Evolutionary conservation across 2,329 filamentous ascomycete species (phyloP).

Genomic region (Bipolaris gigantea): DNA sequence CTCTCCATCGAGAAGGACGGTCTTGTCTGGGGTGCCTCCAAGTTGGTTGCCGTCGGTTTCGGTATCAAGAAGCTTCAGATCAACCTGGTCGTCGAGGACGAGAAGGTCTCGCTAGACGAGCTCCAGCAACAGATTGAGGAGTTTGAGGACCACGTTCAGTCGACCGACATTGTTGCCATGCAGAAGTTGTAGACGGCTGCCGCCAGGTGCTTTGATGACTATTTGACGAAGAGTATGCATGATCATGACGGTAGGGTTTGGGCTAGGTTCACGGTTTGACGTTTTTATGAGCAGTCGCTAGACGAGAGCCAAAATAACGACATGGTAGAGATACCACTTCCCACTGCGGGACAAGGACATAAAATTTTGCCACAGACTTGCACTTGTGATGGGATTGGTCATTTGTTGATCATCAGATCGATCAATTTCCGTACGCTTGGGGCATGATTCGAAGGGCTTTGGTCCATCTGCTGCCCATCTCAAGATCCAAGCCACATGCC

Average conservation of each 20-base stretch:
- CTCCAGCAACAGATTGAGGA: conserved; percentile 84
- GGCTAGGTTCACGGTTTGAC: conserved; percentile 31
- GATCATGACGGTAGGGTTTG: conserved; percentile 29
- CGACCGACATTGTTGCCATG: conserved; percentile 76
- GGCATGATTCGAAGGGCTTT: not conserved
- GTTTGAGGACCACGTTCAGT: conserved; percentile 95
- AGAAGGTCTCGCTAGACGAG: conserved; percentile 86
- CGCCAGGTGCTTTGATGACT: conserved; percentile 10
- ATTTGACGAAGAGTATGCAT: conserved; percentile 20
- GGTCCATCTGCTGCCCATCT: not conserved
- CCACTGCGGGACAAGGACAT: conserved; percentile 19
- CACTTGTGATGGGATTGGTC: conserved; percentile 3
- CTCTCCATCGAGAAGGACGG: conserved; percentile 87
- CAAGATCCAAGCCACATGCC: not conserved
- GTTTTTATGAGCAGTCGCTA: conserved; percentile 39
- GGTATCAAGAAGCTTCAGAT: conserved; percentile 99
- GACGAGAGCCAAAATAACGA: conserved; percentile 31
- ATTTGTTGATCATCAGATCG: not conserved
- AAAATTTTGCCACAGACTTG: conserved; percentile 7
- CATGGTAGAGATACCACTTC: conserved; percentile 27
- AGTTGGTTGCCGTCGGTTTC: conserved; percentile 88
- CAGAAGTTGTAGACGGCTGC: conserved; percentile 45
- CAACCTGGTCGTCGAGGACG: conserved; percentile 95
- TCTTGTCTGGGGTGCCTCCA: conserved; percentile 92
- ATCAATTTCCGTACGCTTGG: not conserved